phyloP scores from a whole-genome alignment of 768 basidiomycete genomes.

The Piloderma croceum region DNA sequence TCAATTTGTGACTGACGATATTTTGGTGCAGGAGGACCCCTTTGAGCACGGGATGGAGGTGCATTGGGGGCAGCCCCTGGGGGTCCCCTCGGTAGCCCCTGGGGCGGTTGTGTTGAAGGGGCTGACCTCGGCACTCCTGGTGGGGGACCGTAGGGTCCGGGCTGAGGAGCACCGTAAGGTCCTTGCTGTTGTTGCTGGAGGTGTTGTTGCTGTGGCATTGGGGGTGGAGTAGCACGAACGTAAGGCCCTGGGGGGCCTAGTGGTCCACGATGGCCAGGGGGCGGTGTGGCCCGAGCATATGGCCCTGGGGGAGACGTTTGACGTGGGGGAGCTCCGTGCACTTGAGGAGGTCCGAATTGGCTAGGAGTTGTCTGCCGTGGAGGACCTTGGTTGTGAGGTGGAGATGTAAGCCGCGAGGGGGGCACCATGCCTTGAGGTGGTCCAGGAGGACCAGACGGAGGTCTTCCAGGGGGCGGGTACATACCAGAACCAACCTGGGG shows the following conservation, averaged over 20 bases:
- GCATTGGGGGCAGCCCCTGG: too few species aligned
- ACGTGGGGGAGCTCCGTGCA: conserved; percentile 34
- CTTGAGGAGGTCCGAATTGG: conserved; percentile 45
- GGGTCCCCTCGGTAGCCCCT: too few species aligned
- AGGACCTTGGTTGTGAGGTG: conserved; percentile 35
- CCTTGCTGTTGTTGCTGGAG: conserved; percentile 5
- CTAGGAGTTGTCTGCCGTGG: conserved; percentile 41
- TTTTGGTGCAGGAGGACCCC: conserved; percentile 37
- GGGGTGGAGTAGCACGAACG: conserved; percentile 31
- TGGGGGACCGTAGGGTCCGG: conserved; percentile 27
- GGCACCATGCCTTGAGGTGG: conserved; percentile 30
- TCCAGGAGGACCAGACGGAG: conserved; percentile 25
- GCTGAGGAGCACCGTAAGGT: conserved; percentile 22
- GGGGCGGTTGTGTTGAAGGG: conserved; percentile 26
- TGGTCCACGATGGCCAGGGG: conserved; percentile 30
- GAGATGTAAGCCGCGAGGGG: conserved; percentile 43
- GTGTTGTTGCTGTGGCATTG: conserved; percentile 13
- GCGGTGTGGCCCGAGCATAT: conserved; percentile 37
- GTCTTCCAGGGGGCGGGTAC: conserved; percentile 28
- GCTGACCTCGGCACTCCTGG: conserved; percentile 21
- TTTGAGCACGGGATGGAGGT: conserved; percentile 21
- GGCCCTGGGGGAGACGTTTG: conserved; percentile 40
- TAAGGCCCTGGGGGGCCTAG: conserved; percentile 27
- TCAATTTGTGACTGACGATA: conserved; percentile 47
- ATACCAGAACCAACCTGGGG: conserved; percentile 27